phyloP scores from a whole-genome alignment of 1,139 yeast species.

The Candida sp. region DNA sequence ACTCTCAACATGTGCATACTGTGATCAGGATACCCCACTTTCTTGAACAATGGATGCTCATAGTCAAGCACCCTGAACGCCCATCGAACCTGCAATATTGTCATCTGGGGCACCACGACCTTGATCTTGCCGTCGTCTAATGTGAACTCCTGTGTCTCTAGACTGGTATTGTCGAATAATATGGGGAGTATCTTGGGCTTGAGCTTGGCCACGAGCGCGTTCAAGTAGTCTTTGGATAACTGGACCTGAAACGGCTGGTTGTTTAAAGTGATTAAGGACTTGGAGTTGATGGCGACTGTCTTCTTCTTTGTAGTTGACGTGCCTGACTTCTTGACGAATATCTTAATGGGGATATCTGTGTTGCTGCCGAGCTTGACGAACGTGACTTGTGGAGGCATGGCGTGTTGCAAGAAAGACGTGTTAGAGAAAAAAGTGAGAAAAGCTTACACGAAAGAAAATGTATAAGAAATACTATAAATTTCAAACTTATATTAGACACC shows the following conservation, averaged over 20 bases:
- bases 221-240: conserved; percentile 12
- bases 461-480: conserved; percentile 3
- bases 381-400: conserved; percentile 19
- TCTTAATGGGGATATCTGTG: conserved; percentile 13
- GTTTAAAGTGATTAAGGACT: conserved; percentile 14
- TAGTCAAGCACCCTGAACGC: conserved; percentile 6
- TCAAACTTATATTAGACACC: conserved; percentile 5
- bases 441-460: neutral
- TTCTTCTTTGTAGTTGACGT: neutral
- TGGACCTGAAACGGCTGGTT: conserved; percentile 12
- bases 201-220: conserved; percentile 4
- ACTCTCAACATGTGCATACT: neutral
- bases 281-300: conserved; percentile 15
- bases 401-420: neutral
- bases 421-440: neutral
- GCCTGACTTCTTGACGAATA: conserved; percentile 12
- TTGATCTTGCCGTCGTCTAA: conserved; percentile 8
- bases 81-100: conserved; percentile 4
- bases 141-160: conserved; percentile 1
- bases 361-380: conserved; percentile 12
- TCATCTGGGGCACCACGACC: conserved; percentile 5
- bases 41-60: conserved; percentile 5
- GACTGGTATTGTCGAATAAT: conserved; percentile 3
- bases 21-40: neutral
- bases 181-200: conserved; percentile 7